A percentile compares a stretch with the other conserved stretches of the same genome.
Evolutionary conservation across 2,329 filamentous ascomycete species (phyloP).

Genomic region (Neonectria punicea): DNA sequence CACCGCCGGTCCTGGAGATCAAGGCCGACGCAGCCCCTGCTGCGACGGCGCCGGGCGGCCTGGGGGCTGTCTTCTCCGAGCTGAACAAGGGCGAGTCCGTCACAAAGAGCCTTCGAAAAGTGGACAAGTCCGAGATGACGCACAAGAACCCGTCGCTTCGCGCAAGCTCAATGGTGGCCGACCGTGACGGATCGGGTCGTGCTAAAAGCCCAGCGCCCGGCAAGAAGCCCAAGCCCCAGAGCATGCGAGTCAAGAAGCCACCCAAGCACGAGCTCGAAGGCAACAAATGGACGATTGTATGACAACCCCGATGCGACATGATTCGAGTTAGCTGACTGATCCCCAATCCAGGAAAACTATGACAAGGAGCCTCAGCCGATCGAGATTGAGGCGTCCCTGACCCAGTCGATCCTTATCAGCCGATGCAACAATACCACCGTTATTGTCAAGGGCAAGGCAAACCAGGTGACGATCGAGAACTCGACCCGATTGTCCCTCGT

Average conservation of each 20-base stretch:
- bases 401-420: conserved; percentile 91
- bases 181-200: conserved; percentile 64
- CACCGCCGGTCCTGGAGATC: conserved; percentile 73
- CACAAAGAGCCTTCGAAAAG: conserved; percentile 89
- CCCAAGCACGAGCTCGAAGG: conserved; percentile 82
- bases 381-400: conserved; percentile 82
- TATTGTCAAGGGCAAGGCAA: conserved; percentile 91
- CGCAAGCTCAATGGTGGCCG: conserved; percentile 75
- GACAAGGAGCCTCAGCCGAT: conserved; percentile 79
- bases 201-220: conserved; percentile 89
- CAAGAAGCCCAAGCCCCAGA: conserved; percentile 88
- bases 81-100: conserved; percentile 91
- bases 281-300: conserved; percentile 91
- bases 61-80: conserved; percentile 90
- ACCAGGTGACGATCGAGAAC: conserved; percentile 97
- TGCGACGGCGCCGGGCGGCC: conserved; percentile 64
- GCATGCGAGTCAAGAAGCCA: conserved; percentile 85
- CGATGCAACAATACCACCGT: conserved; percentile 92
- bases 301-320: conserved; percentile 42
- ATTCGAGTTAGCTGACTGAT: conserved; percentile 16
- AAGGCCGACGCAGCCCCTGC: conserved; percentile 53
- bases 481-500: conserved; percentile 85
- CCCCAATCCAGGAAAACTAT: conserved; percentile 78
- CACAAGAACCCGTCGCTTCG: conserved; percentile 96
- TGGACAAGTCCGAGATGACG: conserved; percentile 96